A percentile compares a stretch with the other conserved stretches of the same genome.
These are phyloP conservation scores for Tulasnella sp. DNA, from an alignment of 768 basidiomycete genomes.

Conservation along the genomic window DNA sequence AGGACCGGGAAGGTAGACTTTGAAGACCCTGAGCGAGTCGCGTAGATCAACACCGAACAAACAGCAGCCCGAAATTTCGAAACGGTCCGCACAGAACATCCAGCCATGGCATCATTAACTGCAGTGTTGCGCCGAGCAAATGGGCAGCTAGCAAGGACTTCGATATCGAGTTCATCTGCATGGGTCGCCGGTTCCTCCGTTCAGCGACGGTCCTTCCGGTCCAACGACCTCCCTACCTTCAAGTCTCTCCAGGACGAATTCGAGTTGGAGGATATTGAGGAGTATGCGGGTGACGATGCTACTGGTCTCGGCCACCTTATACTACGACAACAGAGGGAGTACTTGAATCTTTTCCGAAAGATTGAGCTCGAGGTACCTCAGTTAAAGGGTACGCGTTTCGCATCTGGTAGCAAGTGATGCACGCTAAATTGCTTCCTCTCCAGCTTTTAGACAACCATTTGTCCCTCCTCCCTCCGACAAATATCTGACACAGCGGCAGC, in stretches of 20 bases:
- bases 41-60: not conserved
- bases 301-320: conserved; percentile 60
- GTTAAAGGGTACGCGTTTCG: conserved; percentile 52
- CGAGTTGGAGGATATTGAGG: conserved; percentile 18
- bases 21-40: not conserved
- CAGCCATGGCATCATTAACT: not conserved
- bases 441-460: conserved; percentile 78
- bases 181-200: not conserved
- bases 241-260: conserved; percentile 15
- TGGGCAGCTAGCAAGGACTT: not conserved
- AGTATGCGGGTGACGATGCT: conserved; percentile 44
- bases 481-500: conserved; percentile 54
- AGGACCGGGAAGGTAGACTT: not conserved
- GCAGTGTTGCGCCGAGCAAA: not conserved
- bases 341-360: conserved; percentile 66
- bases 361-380: conserved; percentile 85
- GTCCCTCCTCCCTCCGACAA: conserved; percentile 42
- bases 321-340: conserved; percentile 60
- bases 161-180: not conserved
- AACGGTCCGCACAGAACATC: not conserved
- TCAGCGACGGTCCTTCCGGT: not conserved
- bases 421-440: not conserved
- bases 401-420: conserved; percentile 11
- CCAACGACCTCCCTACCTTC: not conserved
- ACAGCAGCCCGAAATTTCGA: not conserved